A percentile compares a stretch with the other conserved stretches of the same genome.
Evolutionary conservation across 1,284 basidiomycete species (phyloP).

Genomic region (Trichosporon sp.): DNA sequence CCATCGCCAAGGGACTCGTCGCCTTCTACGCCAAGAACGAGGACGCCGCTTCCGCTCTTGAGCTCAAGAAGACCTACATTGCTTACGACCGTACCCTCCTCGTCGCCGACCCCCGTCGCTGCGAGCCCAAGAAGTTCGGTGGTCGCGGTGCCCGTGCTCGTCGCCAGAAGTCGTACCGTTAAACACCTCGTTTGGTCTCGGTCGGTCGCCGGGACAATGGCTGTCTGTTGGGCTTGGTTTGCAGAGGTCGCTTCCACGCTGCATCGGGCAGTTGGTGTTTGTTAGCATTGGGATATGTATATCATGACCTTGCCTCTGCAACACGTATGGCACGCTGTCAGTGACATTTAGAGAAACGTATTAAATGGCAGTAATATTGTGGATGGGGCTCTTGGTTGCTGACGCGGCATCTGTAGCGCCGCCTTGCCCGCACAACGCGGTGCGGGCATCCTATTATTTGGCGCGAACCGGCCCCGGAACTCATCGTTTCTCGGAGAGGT

Average conservation of each 20-base stretch:
- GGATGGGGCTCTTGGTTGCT: too few relatives aligned
- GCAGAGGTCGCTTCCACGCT: slow-evolving; percentile 17
- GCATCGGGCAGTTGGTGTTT: slow-evolving; percentile 14
- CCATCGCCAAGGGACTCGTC: slow-evolving; percentile 95
- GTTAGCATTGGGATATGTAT: slow-evolving; percentile 27
- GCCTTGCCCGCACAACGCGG: too few relatives aligned
- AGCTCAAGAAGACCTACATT: slow-evolving; percentile 92
- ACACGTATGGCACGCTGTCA: neutral
- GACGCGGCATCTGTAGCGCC: too few relatives aligned
- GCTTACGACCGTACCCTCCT: slow-evolving; percentile 91
- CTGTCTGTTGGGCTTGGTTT: slow-evolving; percentile 2
- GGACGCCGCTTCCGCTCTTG: slow-evolving; percentile 93
- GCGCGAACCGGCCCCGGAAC: too few relatives aligned
- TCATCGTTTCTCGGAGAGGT: too few relatives aligned
- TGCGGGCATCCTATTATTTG: too few relatives aligned
- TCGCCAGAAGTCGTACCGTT: slow-evolving; percentile 96
- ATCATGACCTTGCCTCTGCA: slow-evolving; percentile 18
- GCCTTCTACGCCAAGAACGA: slow-evolving; percentile 98
- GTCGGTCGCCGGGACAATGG: slow-evolving; percentile 1
- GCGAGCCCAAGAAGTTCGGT: slow-evolving; percentile 99
- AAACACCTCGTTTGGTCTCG: slow-evolving; percentile 46
- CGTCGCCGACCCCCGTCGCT: slow-evolving; percentile 96
- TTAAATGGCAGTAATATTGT: too few relatives aligned
- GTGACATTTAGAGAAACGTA: too few relatives aligned
- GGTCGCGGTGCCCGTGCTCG: slow-evolving; percentile 91